phyloP scores from a whole-genome alignment of 345 rosid genomes.

The Gossypium arboreum region DNA sequence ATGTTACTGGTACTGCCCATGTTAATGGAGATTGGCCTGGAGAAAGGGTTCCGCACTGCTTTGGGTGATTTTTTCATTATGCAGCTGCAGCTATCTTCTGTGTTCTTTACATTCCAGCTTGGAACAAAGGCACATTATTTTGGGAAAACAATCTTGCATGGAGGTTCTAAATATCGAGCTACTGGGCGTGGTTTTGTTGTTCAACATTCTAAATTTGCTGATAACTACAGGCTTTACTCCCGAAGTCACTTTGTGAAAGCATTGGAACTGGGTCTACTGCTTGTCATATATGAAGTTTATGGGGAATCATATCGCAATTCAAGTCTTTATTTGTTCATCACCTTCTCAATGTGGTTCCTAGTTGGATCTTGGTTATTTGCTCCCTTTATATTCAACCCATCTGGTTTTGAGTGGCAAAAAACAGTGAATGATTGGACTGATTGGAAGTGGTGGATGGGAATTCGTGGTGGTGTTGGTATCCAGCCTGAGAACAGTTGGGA shows the following conservation, averaged over 20 bases:
- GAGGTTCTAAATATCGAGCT: constrained; percentile 80
- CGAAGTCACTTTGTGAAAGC: constrained; percentile 73
- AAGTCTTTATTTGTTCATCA: constrained; percentile 46
- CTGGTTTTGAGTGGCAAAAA: constrained; percentile 73
- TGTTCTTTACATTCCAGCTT: constrained; percentile 69
- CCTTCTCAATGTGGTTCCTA: constrained; percentile 57
- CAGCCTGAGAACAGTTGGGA: constrained; percentile 66
- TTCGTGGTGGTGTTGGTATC: constrained; percentile 57
- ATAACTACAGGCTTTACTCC: constrained; percentile 61
- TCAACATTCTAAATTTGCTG: constrained; percentile 82
- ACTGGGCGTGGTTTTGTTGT: constrained; percentile 95
- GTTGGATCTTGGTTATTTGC: constrained; percentile 67
- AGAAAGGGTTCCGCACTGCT: constrained; percentile 63
- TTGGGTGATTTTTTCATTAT: constrained; percentile 56
- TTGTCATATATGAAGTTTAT: constrained; percentile 49
- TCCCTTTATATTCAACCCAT: constrained; percentile 66
- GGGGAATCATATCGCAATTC: constrained; percentile 42
- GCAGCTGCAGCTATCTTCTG: constrained; percentile 62
- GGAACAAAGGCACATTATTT: constrained; percentile 66
- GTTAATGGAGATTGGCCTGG: constrained; percentile 78
- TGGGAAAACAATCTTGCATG: constrained; percentile 72
- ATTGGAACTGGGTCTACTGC: constrained; percentile 55
- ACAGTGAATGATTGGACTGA: constrained; percentile 71
- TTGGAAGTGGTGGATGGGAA: constrained; percentile 61
- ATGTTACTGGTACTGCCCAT: constrained; percentile 58